Conservation (phyloP, 345 rosid genomes). For the Physaria fendleri region DNA sequence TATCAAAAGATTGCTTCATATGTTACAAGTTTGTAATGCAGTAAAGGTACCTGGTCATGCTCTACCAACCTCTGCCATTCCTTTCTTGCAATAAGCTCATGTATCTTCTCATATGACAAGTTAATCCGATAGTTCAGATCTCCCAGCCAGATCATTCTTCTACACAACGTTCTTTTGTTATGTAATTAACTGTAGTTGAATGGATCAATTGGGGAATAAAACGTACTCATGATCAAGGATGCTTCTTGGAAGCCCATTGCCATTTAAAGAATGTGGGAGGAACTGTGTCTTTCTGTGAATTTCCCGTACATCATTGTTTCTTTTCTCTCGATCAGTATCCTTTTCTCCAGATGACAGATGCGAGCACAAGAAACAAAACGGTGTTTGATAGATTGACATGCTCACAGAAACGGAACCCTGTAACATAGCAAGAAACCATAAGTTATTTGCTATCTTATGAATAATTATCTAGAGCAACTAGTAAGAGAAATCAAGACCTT, state of each 20-base stretch:
- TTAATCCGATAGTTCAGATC: slow-evolving; percentile 89
- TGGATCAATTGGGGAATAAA: background rate
- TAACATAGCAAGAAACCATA: background rate
- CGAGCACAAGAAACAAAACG: slow-evolving; percentile 71
- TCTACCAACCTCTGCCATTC: slow-evolving; percentile 69
- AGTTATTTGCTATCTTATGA: background rate
- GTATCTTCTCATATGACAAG: slow-evolving; percentile 57
- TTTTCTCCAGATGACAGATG: slow-evolving; percentile 93
- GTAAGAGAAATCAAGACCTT: slow-evolving; percentile 47
- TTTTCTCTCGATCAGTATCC: slow-evolving; percentile 70
- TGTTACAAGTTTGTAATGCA: background rate
- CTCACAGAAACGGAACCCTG: slow-evolving; percentile 95
- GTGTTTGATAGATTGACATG: slow-evolving; percentile 87
- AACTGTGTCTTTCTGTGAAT: slow-evolving; percentile 72
- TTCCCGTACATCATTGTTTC: slow-evolving; percentile 80
- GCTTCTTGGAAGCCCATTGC: slow-evolving; percentile 49
- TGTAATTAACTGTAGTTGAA: background rate
- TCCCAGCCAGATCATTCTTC: slow-evolving; percentile 85
- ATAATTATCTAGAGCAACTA: background rate
- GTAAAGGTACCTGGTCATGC: slow-evolving; percentile 65
- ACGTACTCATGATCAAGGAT: slow-evolving; percentile 83
- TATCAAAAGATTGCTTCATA: background rate
- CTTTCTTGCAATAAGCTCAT: slow-evolving; percentile 53
- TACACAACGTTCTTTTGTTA: slow-evolving; percentile 32
- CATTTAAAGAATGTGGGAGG: slow-evolving; percentile 34